Evolutionary conservation across 1,284 basidiomycete genomes (phyloP).

Genomic region (Coniferiporia weirii): DNA sequence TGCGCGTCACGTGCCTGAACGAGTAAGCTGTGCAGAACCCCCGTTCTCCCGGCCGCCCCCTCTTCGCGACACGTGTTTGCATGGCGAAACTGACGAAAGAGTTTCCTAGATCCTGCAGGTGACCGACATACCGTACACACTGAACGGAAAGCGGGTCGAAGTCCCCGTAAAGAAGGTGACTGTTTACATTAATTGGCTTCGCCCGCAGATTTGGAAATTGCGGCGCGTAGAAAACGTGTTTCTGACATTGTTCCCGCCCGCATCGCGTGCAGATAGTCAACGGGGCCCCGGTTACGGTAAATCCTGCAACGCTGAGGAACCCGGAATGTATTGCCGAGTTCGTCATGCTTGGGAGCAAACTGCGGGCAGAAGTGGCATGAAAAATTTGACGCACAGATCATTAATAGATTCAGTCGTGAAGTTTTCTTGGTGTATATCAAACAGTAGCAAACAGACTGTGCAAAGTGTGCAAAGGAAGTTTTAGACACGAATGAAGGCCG

Average conservation of each 20-base stretch:
- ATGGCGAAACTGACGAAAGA: too few species aligned
- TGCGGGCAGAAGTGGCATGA: constrained; percentile 39
- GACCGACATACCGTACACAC: constrained; percentile 74
- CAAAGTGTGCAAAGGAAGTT: too few species aligned
- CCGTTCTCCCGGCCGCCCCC: constrained; percentile 8
- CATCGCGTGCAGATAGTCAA: constrained; percentile 65
- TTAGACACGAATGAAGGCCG: too few species aligned
- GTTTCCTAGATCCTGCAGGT: constrained; percentile 59
- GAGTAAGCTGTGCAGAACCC: constrained; percentile 36
- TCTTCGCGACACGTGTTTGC: background rate
- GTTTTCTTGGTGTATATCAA: too few species aligned
- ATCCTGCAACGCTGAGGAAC: constrained; percentile 73
- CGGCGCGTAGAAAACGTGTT: constrained; percentile 8
- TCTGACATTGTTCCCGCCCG: constrained; percentile 19
- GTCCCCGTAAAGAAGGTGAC: constrained; percentile 74
- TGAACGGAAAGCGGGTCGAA: constrained; percentile 85
- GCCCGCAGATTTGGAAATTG: background rate
- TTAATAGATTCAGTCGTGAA: too few species aligned
- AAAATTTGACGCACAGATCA: too few species aligned
- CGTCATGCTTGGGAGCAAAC: constrained; percentile 45
- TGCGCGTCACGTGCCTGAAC: constrained; percentile 69
- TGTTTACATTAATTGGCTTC: constrained; percentile 15
- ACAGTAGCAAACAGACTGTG: too few species aligned
- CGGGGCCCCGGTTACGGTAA: constrained; percentile 68
- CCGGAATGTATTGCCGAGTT: constrained; percentile 70